These are phyloP conservation scores for Nakaseomyces glabratus DNA, from an alignment of 1,139 yeast genomes.

Conservation along the genomic window DNA sequence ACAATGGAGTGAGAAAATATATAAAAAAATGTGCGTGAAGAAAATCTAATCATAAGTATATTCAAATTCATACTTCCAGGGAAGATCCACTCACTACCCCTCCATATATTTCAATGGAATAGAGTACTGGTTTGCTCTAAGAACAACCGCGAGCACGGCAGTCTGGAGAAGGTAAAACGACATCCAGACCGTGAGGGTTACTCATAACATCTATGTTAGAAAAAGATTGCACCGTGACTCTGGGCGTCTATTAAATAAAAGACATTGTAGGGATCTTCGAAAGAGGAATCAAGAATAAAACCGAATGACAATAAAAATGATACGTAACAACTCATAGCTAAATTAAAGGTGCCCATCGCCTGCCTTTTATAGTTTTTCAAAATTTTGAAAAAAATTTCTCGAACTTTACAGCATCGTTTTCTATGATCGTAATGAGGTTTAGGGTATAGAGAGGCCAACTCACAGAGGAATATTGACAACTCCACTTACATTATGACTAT, in stretches of 20 bases:
- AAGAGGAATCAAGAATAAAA: constrained; percentile 21
- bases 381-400: not conserved
- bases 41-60: constrained; percentile 9
- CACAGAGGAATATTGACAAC: no score
- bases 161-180: constrained; percentile 16
- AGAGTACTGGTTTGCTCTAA: constrained; percentile 41
- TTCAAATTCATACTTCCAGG: constrained; percentile 8
- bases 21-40: constrained; percentile 9
- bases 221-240: constrained; percentile 60
- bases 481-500: no score
- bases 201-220: constrained; percentile 28
- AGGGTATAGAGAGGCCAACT: no score
- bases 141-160: constrained; percentile 91
- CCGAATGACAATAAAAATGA: no score
- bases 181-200: constrained; percentile 24
- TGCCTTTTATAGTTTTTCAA: not conserved
- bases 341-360: not conserved
- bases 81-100: constrained; percentile 9
- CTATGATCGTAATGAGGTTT: not conserved
- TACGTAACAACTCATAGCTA: not conserved
- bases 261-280: constrained; percentile 49
- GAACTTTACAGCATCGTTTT: not conserved
- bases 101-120: constrained; percentile 1
- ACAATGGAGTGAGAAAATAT: no score
- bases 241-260: constrained; percentile 74